Percentiles rank a stretch among this genome's conserved stretches.
Conservation (phyloP, 176 grass and related monocot genomes). For the Paspalum notatum region DNA sequence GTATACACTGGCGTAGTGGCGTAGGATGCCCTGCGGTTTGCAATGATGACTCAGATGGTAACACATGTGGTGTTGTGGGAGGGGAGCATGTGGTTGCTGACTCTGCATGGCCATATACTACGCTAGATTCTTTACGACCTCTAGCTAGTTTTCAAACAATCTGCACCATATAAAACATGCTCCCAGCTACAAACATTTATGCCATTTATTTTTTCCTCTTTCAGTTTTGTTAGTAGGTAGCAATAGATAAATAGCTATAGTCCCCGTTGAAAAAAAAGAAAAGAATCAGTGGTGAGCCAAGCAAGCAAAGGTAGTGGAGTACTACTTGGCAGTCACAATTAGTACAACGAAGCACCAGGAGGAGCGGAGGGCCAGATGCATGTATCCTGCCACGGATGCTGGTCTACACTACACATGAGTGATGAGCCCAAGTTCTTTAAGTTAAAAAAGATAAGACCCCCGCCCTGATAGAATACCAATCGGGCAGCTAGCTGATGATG, state of each 20-base stretch:
- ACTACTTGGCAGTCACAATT: slow-evolving; percentile 22
- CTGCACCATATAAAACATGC: slow-evolving; percentile 24
- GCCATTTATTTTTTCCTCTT: not conserved
- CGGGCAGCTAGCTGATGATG: not conserved
- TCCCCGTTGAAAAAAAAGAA: slow-evolving; percentile 3
- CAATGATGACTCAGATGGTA: slow-evolving; percentile 25
- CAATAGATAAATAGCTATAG: not conserved
- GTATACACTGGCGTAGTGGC: not conserved
- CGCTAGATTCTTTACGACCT: slow-evolving; percentile 22
- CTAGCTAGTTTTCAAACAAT: slow-evolving; percentile 20
- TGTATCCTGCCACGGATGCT: slow-evolving; percentile 24
- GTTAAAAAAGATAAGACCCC: slow-evolving; percentile 12
- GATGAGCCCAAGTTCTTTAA: not conserved
- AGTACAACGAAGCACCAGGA: slow-evolving; percentile 38
- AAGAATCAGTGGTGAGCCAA: not conserved
- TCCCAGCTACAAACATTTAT: not conserved
- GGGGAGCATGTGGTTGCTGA: slow-evolving; percentile 49
- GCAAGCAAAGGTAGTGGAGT: not conserved
- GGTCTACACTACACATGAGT: not conserved
- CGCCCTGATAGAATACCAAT: not conserved
- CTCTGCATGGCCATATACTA: slow-evolving; percentile 15
- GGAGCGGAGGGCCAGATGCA: not conserved
- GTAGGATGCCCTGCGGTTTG: slow-evolving; percentile 21
- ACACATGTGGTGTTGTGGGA: slow-evolving; percentile 32
- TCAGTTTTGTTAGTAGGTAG: slow-evolving; percentile 3